phyloP scores from a whole-genome alignment of 2,329 filamentous ascomycete genomes.

The Ophiostoma australiae region DNA sequence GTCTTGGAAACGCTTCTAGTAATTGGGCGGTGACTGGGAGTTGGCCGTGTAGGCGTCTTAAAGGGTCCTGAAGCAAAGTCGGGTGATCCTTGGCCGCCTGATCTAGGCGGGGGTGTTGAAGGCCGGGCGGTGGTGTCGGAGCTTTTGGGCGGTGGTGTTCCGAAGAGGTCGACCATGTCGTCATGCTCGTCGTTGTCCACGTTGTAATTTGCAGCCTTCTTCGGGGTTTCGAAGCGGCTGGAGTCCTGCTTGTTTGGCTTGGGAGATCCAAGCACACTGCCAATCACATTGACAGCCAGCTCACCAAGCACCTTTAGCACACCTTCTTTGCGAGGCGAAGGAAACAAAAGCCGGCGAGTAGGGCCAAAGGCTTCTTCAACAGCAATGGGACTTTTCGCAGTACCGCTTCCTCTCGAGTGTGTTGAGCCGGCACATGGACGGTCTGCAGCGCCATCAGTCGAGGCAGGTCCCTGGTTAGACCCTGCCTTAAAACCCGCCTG shows the following conservation, averaged over 20 bases:
- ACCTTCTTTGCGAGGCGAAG: constrained; percentile 65
- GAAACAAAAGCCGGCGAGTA: constrained; percentile 69
- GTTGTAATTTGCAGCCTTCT: constrained; percentile 37
- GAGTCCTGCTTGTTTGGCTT: constrained; percentile 35
- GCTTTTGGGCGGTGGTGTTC: constrained; percentile 43
- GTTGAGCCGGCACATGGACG: constrained; percentile 43
- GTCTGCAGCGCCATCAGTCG: constrained; percentile 29
- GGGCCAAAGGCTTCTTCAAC: constrained; percentile 48
- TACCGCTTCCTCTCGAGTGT: constrained; percentile 54
- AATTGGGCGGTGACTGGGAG: constrained; percentile 56
- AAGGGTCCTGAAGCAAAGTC: constrained; percentile 45
- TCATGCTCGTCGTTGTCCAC: constrained; percentile 40
- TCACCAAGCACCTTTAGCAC: constrained; percentile 59
- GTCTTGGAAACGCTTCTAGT: constrained; percentile 58
- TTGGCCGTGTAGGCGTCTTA: constrained; percentile 60
- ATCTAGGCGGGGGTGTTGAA: constrained; percentile 50
- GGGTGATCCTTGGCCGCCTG: constrained; percentile 23
- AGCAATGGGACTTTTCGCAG: constrained; percentile 53
- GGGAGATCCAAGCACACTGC: constrained; percentile 20
- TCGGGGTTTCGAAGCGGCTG: constrained; percentile 16
- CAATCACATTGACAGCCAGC: constrained; percentile 48
- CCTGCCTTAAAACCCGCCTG: constrained; percentile 35
- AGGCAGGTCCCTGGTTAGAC: constrained; percentile 33
- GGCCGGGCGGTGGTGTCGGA: constrained; percentile 29
- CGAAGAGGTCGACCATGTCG: constrained; percentile 58